phyloP scores from a whole-genome alignment of 345 rosid species.

The Sonneratia alba region DNA sequence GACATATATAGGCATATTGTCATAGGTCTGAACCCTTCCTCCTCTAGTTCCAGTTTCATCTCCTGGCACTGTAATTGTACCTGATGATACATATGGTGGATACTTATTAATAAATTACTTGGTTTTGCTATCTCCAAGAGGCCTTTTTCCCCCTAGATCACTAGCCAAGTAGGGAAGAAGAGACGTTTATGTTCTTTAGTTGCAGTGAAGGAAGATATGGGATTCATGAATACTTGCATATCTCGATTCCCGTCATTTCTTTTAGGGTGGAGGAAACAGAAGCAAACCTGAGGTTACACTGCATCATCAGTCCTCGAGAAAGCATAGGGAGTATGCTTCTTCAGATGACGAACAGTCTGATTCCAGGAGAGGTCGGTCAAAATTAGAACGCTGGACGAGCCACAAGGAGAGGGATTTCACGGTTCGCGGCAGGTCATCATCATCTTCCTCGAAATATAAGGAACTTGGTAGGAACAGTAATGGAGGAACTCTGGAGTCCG shows the following conservation, averaged over 20 bases:
- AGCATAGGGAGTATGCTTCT: conserved; percentile 48
- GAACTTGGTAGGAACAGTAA: conserved; percentile 41
- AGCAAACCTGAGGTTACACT: conserved; percentile 27
- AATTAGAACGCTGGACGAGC: conserved; percentile 93
- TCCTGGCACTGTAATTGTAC: too few relatives aligned
- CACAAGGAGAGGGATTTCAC: conserved; percentile 73
- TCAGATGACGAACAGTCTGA: conserved; percentile 75
- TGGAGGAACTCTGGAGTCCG: conserved; percentile 30
- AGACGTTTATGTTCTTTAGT: conserved; percentile 4
- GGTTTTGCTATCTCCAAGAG: background rate
- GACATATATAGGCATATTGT: background rate
- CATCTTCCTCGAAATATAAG: conserved; percentile 54
- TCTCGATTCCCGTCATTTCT: conserved; percentile 24
- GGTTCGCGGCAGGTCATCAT: conserved; percentile 34
- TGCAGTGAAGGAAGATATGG: background rate
- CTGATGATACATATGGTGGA: too few relatives aligned
- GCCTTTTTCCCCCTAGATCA: background rate
- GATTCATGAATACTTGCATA: conserved; percentile 13
- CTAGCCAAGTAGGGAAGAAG: background rate
- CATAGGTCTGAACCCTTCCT: background rate
- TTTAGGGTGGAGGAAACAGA: conserved; percentile 51
- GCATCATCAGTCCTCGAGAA: conserved; percentile 43
- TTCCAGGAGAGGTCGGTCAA: conserved; percentile 74
- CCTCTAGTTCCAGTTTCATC: background rate
- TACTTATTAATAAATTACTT: background rate